phyloP scores from a whole-genome alignment of 2,329 filamentous ascomycete species.

The Aspergillus floridensis region DNA sequence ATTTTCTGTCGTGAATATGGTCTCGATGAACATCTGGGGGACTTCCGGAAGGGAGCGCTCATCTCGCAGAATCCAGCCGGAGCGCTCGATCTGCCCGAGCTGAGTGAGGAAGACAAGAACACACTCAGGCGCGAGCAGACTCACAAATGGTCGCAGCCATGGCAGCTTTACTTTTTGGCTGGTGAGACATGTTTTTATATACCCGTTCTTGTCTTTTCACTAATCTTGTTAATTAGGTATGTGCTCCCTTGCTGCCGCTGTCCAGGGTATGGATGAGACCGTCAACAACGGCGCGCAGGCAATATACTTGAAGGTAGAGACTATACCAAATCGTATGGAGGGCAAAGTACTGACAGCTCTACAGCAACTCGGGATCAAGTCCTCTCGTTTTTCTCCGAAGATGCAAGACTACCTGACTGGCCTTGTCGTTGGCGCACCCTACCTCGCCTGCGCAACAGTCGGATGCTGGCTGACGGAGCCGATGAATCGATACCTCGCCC shows the following conservation, averaged over 20 bases:
- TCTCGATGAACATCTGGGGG: slow-evolving; percentile 49
- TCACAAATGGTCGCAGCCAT: slow-evolving; percentile 52
- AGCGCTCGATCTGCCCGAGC: slow-evolving; percentile 49
- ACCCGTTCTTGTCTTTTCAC: too few species aligned
- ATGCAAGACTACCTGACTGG: slow-evolving; percentile 39
- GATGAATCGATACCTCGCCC: slow-evolving; percentile 44
- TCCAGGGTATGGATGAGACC: slow-evolving; percentile 55
- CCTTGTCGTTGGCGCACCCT: slow-evolving; percentile 46
- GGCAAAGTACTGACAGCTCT: neutral
- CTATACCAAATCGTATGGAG: neutral
- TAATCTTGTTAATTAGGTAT: slow-evolving; percentile 31
- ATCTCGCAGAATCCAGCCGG: slow-evolving; percentile 51
- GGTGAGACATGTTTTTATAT: slow-evolving; percentile 22
- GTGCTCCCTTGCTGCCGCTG: slow-evolving; percentile 54
- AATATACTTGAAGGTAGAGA: slow-evolving; percentile 32
- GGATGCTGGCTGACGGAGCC: slow-evolving; percentile 52
- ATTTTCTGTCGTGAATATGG: slow-evolving; percentile 52
- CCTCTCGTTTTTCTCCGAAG: slow-evolving; percentile 1
- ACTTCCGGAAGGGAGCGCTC: slow-evolving; percentile 52
- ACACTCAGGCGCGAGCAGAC: slow-evolving; percentile 46
- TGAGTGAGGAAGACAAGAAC: slow-evolving; percentile 46
- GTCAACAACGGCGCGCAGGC: slow-evolving; percentile 49
- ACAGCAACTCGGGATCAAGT: slow-evolving; percentile 15
- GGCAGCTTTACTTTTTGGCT: slow-evolving; percentile 49
- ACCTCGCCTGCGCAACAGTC: slow-evolving; percentile 45